Conservation (phyloP, 805 yeast species). For the Jamesozyma jinghongensis region DNA sequence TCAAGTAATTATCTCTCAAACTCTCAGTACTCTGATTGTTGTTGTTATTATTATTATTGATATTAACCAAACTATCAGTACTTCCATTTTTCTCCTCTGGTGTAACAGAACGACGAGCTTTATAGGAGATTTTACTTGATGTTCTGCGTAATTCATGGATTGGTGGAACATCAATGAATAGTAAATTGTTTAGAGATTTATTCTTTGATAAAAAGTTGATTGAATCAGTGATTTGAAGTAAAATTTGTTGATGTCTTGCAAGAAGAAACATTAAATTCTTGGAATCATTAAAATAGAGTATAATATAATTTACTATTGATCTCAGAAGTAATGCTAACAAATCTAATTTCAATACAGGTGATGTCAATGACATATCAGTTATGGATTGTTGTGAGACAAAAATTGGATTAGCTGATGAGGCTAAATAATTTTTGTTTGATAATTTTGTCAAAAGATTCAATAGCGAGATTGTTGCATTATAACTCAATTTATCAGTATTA, state of each 20-base stretch:
- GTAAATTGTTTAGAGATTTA: constrained; percentile 6
- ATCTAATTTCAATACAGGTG: constrained; percentile 40
- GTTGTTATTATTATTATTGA: no score
- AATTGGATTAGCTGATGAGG: constrained; percentile 11
- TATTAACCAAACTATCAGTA: not conserved
- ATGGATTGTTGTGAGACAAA: not conserved
- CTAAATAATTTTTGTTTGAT: constrained; percentile 20
- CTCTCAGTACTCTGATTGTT: not conserved
- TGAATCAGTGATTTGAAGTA: constrained; percentile 23
- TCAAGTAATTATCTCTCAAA: not conserved
- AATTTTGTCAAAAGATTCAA: constrained; percentile 33
- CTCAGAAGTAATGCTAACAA: constrained; percentile 50
- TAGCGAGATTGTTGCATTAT: constrained; percentile 40
- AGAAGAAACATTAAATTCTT: constrained; percentile 46
- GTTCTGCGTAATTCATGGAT: not conserved
- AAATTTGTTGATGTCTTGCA: constrained; percentile 29
- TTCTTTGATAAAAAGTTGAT: constrained; percentile 16
- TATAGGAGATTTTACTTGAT: no score
- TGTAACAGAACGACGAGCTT: no score
- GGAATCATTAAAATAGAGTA: constrained; percentile 44
- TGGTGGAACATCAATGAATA: constrained; percentile 1
- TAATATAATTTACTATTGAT: constrained; percentile 43
- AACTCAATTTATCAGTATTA: constrained; percentile 30
- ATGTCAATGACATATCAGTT: constrained; percentile 1
- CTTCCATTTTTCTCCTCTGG: not conserved